Evolutionary conservation across 1,284 basidiomycete genomes (phyloP).

Genomic region (Ceratobasidium theobromae): DNA sequence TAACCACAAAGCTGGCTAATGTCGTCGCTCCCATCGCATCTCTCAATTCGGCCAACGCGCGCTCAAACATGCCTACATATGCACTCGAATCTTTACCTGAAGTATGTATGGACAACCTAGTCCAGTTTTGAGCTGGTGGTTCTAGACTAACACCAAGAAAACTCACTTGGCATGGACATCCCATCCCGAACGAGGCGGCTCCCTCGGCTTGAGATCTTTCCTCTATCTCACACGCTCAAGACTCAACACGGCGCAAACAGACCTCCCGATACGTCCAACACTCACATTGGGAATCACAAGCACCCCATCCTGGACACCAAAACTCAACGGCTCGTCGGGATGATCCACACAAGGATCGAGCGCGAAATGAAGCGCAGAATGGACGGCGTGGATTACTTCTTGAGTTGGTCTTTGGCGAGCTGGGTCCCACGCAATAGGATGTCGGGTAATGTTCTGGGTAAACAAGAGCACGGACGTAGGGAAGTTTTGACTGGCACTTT

Average conservation of each 20-base stretch:
- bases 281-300: slow-evolving; percentile 23
- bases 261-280: background rate
- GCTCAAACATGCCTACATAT: slow-evolving; percentile 18
- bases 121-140: background rate
- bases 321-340: slow-evolving; percentile 33
- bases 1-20: slow-evolving; percentile 14
- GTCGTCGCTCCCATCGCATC: background rate
- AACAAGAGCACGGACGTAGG: slow-evolving; percentile 34
- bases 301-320: slow-evolving; percentile 17
- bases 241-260: background rate
- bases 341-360: slow-evolving; percentile 37
- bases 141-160: background rate
- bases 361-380: slow-evolving; percentile 35
- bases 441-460: slow-evolving; percentile 37
- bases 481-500: background rate
- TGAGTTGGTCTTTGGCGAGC: slow-evolving; percentile 32
- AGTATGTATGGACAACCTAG: slow-evolving; percentile 6
- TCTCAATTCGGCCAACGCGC: background rate
- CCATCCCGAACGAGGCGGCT: slow-evolving; percentile 2
- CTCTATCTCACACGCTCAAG: background rate
- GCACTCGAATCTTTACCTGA: background rate
- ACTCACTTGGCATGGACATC: slow-evolving; percentile 24
- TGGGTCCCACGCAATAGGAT: slow-evolving; percentile 37
- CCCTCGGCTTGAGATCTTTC: slow-evolving; percentile 3
- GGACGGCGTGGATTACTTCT: slow-evolving; percentile 36